Base-by-base conservation (phyloP, 164 flowering plant species). In the Tetracentron sinense region DNA sequence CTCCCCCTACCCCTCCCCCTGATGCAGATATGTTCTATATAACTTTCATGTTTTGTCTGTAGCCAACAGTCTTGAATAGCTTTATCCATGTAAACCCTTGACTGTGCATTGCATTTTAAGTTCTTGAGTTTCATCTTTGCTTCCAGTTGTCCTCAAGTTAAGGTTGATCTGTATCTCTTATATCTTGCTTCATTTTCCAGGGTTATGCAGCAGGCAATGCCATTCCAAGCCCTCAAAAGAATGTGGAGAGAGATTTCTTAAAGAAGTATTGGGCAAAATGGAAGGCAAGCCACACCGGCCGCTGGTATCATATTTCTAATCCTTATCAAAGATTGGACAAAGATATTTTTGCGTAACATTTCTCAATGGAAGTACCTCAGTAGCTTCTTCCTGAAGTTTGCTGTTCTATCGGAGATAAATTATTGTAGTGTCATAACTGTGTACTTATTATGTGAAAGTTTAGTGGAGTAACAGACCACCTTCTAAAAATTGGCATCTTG, bases 121-220 rank as follows among this genome's bases (percentile, higher is more conserved):
- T 55, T 52, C 47, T 25, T 52, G 21, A n/a, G 16, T 61, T 22
- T 26, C 8, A 21, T 28, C 19, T 57, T n/a, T 33, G 22, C 20
- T 63, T 42, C 38, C 30, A 22, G 25, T 20, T 16, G 42, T 59
- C n/a, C 23, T 20, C 53, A 10, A 19, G 27, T 11, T 12, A 50
- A 56, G 47, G 7, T 54, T 65, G 42, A 3, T 42, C 29, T 19
- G 31, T 30, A 27, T 54, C 22, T 14, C 27, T 65, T 19, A 35
- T 68, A 29, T 22, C 15, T 42, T 55, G 29, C 59, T 60, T 46
- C 44, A 25, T 60, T 65, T 25, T 49, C 2, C 75, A 91, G 99
- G 99, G 99, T 61, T 95, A 95, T 83, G 97, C 91, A 55, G 98
- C 99, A 69, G 99, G 99, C 48, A 85, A 68, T 83, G 85, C 85